Conservation (phyloP, 129 eudicot genomes). For the Lonicera japonica region DNA sequence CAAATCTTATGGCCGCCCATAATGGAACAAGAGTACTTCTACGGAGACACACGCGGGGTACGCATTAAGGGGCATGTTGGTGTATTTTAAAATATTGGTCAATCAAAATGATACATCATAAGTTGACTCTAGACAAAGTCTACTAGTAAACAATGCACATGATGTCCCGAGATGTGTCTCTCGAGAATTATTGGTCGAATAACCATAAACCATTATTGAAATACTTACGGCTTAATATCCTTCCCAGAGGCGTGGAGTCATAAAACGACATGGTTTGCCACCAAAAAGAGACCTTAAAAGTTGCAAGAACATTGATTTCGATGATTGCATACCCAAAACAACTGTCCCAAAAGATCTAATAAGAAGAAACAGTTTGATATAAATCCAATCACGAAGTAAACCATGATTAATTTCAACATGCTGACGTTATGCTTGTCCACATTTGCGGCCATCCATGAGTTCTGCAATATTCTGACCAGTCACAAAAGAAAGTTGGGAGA, state of each 20-base stretch:
- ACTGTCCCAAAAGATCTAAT: constrained; percentile 56
- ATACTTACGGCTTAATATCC: constrained; percentile 73
- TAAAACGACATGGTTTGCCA: constrained; percentile 97
- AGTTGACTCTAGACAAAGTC: no score
- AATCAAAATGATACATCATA: no score
- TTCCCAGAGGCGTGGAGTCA: constrained; percentile 97
- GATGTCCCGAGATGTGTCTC: no score
- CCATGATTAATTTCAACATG: constrained; percentile 52
- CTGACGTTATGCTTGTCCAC: constrained; percentile 57
- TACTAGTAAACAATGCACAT: no score
- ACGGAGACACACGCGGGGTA: no score
- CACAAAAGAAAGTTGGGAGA: constrained; percentile 53
- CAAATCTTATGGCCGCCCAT: neutral
- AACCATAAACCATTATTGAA: no score
- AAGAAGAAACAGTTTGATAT: constrained; percentile 48
- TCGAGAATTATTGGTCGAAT: no score
- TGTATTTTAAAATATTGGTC: no score
- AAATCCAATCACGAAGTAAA: constrained; percentile 65
- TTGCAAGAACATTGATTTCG: constrained; percentile 67
- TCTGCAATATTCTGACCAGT: constrained; percentile 65
- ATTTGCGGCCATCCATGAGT: constrained; percentile 96
- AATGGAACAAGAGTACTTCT: no score
- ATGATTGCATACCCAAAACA: constrained; percentile 64
- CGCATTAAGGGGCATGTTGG: no score
- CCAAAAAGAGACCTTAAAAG: constrained; percentile 75